Evolutionary conservation across 2,329 filamentous ascomycete genomes (phyloP).

Genomic region (Ophiostoma quercus): DNA sequence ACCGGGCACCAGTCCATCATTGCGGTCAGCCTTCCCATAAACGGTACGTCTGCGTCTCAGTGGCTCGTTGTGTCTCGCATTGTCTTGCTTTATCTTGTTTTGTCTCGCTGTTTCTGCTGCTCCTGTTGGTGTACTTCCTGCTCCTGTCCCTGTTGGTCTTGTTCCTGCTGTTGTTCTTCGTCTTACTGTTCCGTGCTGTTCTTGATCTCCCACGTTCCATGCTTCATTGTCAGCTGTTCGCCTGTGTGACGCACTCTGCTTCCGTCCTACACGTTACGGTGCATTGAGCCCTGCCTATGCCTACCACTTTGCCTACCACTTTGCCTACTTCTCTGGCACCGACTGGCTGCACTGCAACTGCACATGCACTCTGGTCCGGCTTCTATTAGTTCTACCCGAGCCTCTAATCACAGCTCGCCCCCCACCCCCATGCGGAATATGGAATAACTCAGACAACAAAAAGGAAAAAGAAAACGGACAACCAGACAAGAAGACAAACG

Average conservation of each 20-base stretch:
- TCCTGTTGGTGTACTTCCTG: too few species aligned
- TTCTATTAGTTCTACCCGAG: neutral
- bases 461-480: neutral
- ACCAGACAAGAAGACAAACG: too few species aligned
- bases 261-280: neutral
- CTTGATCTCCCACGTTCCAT: neutral
- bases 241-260: neutral
- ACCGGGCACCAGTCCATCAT: neutral
- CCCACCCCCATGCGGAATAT: slow-evolving; percentile 7
- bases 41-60: neutral
- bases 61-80: neutral
- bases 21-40: neutral
- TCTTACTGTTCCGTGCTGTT: too few species aligned
- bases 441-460: neutral
- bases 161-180: neutral
- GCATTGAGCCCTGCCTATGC: neutral
- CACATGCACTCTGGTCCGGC: neutral
- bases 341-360: neutral
- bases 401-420: neutral
- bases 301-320: neutral
- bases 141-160: neutral
- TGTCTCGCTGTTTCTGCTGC: neutral
- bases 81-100: slow-evolving; percentile 1
- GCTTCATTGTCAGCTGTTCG: neutral
- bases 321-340: neutral